A percentile compares a stretch with the other conserved stretches of the same genome.
These are phyloP conservation scores for Lantana camara DNA, from an alignment of 257 asterid genomes.

Conservation along the genomic window DNA sequence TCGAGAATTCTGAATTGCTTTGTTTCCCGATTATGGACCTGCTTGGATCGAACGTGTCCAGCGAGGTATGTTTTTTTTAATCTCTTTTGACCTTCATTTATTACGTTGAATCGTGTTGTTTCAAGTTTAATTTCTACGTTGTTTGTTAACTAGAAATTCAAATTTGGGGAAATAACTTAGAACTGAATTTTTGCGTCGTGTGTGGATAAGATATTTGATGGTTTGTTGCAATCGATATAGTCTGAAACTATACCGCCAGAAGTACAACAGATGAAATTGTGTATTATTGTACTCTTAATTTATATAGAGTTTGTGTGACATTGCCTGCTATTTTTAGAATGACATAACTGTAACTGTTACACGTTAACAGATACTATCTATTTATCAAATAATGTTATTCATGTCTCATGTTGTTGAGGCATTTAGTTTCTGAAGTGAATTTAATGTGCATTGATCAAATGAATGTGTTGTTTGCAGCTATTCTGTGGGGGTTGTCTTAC, in stretches of 20 bases:
- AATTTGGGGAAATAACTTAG: neutral
- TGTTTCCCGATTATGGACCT: slow-evolving; percentile 34
- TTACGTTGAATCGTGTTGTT: slow-evolving; percentile 16
- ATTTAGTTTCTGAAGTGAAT: slow-evolving; percentile 1
- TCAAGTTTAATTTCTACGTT: neutral
- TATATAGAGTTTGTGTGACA: too few relatives aligned
- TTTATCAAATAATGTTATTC: neutral
- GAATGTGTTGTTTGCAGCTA: slow-evolving; percentile 58
- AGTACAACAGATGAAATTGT: too few relatives aligned
- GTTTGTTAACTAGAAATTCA: neutral
- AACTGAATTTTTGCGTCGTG: neutral
- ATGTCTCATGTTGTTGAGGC: neutral
- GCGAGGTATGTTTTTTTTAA: slow-evolving; percentile 33
- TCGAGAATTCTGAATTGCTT: slow-evolving; percentile 4
- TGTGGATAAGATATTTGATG: neutral
- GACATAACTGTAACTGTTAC: too few relatives aligned
- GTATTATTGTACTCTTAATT: too few relatives aligned
- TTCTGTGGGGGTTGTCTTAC: slow-evolving; percentile 84
- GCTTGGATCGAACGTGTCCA: slow-evolving; percentile 38
- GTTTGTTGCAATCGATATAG: slow-evolving; percentile 18
- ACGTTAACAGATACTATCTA: neutral
- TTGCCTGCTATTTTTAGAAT: too few relatives aligned
- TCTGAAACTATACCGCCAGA: too few relatives aligned
- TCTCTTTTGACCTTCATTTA: slow-evolving; percentile 7
- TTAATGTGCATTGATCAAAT: slow-evolving; percentile 18